These are phyloP conservation scores for Ophiosphaerella herpotricha DNA, from an alignment of 2,329 filamentous ascomycete species.

Conservation along the genomic window DNA sequence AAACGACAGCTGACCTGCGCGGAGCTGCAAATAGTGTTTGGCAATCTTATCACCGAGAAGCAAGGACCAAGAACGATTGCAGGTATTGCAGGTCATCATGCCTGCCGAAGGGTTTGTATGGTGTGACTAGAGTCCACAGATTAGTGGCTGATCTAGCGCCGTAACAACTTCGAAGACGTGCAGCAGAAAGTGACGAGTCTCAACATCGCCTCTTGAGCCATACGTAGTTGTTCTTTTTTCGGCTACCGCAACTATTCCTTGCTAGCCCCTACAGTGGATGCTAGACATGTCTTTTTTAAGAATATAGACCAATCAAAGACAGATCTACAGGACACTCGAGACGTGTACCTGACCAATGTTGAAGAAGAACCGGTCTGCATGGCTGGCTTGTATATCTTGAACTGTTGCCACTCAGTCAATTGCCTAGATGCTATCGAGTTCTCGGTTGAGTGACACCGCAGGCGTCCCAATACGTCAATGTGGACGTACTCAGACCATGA, in stretches of 20 bases:
- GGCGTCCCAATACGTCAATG: background rate
- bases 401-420: background rate
- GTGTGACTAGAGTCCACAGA: too few species aligned
- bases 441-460: background rate
- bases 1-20: background rate
- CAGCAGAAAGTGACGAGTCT: slow-evolving; percentile 16
- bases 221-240: background rate
- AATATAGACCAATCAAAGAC: too few species aligned
- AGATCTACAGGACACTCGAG: too few species aligned
- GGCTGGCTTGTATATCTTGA: background rate
- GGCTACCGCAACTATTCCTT: background rate
- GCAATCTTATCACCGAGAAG: too few species aligned
- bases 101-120: background rate
- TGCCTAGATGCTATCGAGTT: too few species aligned
- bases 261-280: background rate
- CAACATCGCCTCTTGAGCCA: background rate
- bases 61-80: background rate
- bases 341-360: too few species aligned
- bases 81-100: slow-evolving; percentile 4
- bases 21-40: background rate
- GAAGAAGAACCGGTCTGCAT: background rate
- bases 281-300: too few species aligned
- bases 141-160: slow-evolving; percentile 11
- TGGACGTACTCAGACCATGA: slow-evolving; percentile 5
- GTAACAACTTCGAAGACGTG: slow-evolving; percentile 2